Evolutionary conservation across 225 moss, liverwort and hornwort genomes (phyloP), one percentile per base, ranked within the genome.

Genomic region (Bryoerythrophyllum caledonicum): DNA sequence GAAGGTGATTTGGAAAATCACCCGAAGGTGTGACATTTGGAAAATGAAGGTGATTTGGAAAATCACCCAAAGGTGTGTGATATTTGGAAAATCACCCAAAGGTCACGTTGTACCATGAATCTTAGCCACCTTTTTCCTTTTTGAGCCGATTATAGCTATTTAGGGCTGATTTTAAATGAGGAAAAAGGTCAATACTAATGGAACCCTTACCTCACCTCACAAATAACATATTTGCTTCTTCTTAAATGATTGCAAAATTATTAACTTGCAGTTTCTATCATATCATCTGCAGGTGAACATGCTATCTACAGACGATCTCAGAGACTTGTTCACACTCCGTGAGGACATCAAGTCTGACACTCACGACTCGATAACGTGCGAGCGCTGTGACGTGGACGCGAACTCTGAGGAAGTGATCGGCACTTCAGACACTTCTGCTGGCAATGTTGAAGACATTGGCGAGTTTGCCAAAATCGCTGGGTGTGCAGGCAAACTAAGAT

Each of bases 391-490:
- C 53, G 48, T 7, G 65, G 89, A 82, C 25, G 76, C 63, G 32
- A 67, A 71, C 43, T 40, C 78, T 14, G 81, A 76, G 65, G 76
- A 83, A 32, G 46, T 60, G 56, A 70, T 67, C 68, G 72, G 70
- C 63, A 78, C 71, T 57, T 71, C 74, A 61, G 72, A 68, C 13
- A 65, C 72, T 60, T 81, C 57, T 48, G 65, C 60, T 63, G 70
- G 48, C 49, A 57, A 63, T 44, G 69, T 73, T 65, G 85, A 81
- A 63, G 96, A 97, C 76, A 83, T 97, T 75, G 97, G 94, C 72
- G 86, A 87, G 43, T 97, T 97, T 86, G 94, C 87, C 15, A 91
- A 89, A 91, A 91, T 94, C 51, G 83, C 97, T 56, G 94, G 94
- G 10, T 91, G 93, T 63, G 68, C 78, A 75, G 86, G 82, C 72